Conservation (phyloP, 2,329 filamentous ascomycete genomes). For the Aspergillus fijiensis region DNA sequence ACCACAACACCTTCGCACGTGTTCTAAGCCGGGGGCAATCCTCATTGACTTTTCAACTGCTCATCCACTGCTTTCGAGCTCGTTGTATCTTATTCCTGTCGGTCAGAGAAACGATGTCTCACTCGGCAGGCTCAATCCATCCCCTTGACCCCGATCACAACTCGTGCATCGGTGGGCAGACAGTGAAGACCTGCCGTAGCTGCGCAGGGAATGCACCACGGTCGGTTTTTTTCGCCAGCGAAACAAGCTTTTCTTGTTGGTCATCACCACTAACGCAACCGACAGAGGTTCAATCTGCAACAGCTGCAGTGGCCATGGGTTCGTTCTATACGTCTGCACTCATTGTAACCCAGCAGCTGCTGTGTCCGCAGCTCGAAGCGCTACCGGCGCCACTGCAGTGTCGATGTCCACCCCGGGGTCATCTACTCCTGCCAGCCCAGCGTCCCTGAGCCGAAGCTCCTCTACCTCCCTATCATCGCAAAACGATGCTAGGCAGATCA, state of each 20-base stretch:
- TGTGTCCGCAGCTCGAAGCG: conserved; percentile 9
- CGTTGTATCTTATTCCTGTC: neutral
- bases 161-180: conserved; percentile 36
- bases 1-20: neutral
- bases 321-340: conserved; percentile 31
- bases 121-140: conserved; percentile 15
- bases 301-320: conserved; percentile 32
- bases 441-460: conserved; percentile 29
- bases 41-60: neutral
- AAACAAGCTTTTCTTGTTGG: neutral
- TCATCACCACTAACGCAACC: neutral
- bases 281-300: conserved; percentile 27
- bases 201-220: conserved; percentile 41
- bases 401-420: conserved; percentile 16
- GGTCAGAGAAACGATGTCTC: conserved; percentile 20
- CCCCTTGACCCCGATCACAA: conserved; percentile 33
- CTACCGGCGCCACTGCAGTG: neutral
- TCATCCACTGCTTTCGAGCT: neutral
- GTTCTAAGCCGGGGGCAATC: neutral
- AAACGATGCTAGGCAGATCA: conserved; percentile 11
- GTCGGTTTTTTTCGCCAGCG: conserved; percentile 19
- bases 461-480: conserved; percentile 28
- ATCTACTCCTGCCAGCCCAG: conserved; percentile 20
- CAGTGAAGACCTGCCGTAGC: conserved; percentile 34
- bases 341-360: conserved; percentile 32